phyloP scores from a whole-genome alignment of 176 grass and related monocot genomes.

The Eleusine indica region DNA sequence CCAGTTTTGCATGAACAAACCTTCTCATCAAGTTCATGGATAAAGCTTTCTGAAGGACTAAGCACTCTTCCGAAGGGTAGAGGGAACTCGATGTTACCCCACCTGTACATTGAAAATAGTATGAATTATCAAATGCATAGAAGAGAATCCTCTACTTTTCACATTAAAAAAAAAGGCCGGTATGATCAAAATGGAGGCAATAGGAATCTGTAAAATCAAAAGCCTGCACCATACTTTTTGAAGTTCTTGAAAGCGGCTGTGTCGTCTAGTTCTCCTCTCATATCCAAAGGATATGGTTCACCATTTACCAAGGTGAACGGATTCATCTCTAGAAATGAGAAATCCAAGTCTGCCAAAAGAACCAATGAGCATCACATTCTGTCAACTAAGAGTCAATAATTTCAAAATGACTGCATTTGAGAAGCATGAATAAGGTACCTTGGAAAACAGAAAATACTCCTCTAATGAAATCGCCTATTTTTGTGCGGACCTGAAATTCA shows the following conservation, averaged over 20 bases:
- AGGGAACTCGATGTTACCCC: conserved; percentile 85
- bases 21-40: conserved; percentile 95
- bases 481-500: conserved; percentile 73
- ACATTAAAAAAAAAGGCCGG: neutral
- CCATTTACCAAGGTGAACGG: conserved; percentile 92
- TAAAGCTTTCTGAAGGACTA: conserved; percentile 88
- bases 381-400: neutral
- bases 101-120: conserved; percentile 51
- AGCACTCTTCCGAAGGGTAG: conserved; percentile 95
- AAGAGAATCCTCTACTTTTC: neutral
- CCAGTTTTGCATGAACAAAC: conserved; percentile 45
- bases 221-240: conserved; percentile 63
- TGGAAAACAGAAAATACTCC: conserved; percentile 89
- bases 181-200: neutral
- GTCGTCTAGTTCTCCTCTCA: conserved; percentile 98
- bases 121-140: neutral
- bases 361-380: conserved; percentile 21
- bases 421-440: conserved; percentile 55
- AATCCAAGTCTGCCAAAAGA: conserved; percentile 87
- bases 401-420: neutral
- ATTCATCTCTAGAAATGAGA: conserved; percentile 98
- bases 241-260: conserved; percentile 99
- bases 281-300: conserved; percentile 92
- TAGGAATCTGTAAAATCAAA: conserved; percentile 7
- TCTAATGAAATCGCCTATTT: conserved; percentile 90